Conservation (phyloP, 1,284 basidiomycete genomes). For the Laetiporus sulphureus region DNA sequence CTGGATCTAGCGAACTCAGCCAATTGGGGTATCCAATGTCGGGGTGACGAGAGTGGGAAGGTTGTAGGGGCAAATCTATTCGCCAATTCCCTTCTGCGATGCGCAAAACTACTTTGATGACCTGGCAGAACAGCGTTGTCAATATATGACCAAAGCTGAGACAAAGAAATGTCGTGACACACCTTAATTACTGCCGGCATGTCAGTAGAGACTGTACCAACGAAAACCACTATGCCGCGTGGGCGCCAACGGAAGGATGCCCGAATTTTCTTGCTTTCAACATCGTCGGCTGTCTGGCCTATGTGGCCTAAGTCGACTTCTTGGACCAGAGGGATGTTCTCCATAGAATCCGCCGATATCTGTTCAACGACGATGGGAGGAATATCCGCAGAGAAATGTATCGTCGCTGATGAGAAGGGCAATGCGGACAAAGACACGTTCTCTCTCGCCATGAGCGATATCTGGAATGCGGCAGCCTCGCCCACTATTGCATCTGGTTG, state of each 20-base stretch:
- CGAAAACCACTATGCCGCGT: slow-evolving; percentile 45
- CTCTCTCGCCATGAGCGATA: slow-evolving; percentile 48
- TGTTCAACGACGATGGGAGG: slow-evolving; percentile 46
- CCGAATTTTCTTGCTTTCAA: slow-evolving; percentile 18
- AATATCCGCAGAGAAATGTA: slow-evolving; percentile 46
- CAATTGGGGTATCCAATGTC: slow-evolving; percentile 35
- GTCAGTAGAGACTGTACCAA: slow-evolving; percentile 47
- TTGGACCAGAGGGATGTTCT: slow-evolving; percentile 21
- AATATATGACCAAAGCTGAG: too few relatives aligned
- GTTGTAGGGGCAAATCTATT: slow-evolving; percentile 51
- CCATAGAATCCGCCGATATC: slow-evolving; percentile 7
- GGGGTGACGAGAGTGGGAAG: slow-evolving; percentile 30
- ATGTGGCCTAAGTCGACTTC: slow-evolving; percentile 39
- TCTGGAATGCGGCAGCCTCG: slow-evolving; percentile 65
- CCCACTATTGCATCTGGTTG: slow-evolving; percentile 49
- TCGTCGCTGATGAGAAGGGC: slow-evolving; percentile 49
- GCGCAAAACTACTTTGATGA: slow-evolving; percentile 43
- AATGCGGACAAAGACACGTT: slow-evolving; percentile 42
- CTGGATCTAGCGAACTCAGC: slow-evolving; percentile 47
- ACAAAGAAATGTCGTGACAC: too few relatives aligned
- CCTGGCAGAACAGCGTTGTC: too few relatives aligned
- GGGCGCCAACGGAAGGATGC: slow-evolving; percentile 48
- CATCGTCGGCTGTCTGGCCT: slow-evolving; percentile 11
- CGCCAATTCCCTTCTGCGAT: slow-evolving; percentile 56
- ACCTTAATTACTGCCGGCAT: slow-evolving; percentile 45